A percentile compares a stretch with the other conserved stretches of the same genome.
These are phyloP conservation scores for Oryza australiensis DNA, from an alignment of 176 grass and related monocot species.

Conservation along the genomic window DNA sequence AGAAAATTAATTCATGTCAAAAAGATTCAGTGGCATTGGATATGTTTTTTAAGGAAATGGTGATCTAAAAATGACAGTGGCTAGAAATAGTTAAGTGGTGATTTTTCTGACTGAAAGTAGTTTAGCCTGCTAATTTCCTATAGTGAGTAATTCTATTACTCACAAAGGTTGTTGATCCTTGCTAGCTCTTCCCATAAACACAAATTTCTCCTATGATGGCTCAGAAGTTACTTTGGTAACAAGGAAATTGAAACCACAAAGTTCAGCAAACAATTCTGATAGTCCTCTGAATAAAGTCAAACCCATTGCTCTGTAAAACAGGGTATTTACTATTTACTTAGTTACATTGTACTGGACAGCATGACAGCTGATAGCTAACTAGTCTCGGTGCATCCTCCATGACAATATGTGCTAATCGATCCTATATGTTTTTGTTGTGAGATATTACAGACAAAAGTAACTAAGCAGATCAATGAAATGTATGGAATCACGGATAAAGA, in stretches of 20 bases:
- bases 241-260: slow-evolving; percentile 20
- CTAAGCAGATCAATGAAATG: slow-evolving; percentile 3
- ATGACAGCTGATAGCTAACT: slow-evolving; percentile 2
- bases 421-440: background rate
- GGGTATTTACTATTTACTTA: background rate
- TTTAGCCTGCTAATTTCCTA: background rate
- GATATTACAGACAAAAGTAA: background rate
- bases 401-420: background rate
- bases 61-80: background rate
- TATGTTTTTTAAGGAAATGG: background rate
- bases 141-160: background rate
- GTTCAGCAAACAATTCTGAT: background rate
- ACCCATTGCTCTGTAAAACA: background rate
- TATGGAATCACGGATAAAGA: background rate
- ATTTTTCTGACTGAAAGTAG: background rate
- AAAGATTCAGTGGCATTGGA: background rate
- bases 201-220: background rate
- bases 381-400: background rate
- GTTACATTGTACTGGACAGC: background rate
- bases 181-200: background rate
- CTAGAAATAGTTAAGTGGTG: background rate
- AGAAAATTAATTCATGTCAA: slow-evolving; percentile 1
- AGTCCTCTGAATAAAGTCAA: background rate
- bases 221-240: background rate
- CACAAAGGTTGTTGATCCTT: background rate